These are phyloP conservation scores for Catharanthus roseus DNA, from an alignment of 257 asterid species.

Conservation along the genomic window DNA sequence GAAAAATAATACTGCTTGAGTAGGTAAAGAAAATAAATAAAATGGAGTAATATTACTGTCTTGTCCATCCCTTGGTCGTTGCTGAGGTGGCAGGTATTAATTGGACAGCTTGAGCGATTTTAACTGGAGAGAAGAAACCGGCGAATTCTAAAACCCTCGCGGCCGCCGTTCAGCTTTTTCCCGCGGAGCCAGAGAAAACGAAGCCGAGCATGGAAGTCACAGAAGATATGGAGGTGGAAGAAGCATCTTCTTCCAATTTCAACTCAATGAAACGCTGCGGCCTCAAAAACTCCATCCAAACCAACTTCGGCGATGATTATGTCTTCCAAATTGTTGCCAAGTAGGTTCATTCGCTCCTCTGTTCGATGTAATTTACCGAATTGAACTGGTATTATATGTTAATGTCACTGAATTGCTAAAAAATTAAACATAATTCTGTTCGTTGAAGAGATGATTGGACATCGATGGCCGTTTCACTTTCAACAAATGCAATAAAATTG, in stretches of 20 bases:
- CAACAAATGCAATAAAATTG: conserved; percentile 77
- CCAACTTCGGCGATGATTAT: conserved; percentile 89
- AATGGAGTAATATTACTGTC: no score
- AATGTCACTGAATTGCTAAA: neutral
- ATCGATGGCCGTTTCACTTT: conserved; percentile 90
- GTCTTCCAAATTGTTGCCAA: conserved; percentile 78
- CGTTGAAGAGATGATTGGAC: conserved; percentile 69
- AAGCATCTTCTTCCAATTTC: conserved; percentile 18
- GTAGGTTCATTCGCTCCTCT: conserved; percentile 24
- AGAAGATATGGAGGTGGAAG: conserved; percentile 71
- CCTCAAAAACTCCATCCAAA: conserved; percentile 68
- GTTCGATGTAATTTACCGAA: neutral
- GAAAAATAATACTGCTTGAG: no score
- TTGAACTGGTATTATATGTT: neutral
- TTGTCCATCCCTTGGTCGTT: neutral
- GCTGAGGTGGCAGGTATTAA: neutral
- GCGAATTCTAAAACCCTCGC: neutral
- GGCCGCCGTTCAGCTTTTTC: neutral
- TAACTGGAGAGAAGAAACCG: no score
- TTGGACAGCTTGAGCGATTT: no score
- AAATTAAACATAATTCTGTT: conserved; percentile 1
- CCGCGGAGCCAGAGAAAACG: neutral
- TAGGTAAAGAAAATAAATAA: no score
- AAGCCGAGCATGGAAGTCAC: conserved; percentile 1
- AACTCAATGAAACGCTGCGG: conserved; percentile 45